Base-by-base conservation (phyloP, 257 asterid genomes). In the Datura wrightii region DNA sequence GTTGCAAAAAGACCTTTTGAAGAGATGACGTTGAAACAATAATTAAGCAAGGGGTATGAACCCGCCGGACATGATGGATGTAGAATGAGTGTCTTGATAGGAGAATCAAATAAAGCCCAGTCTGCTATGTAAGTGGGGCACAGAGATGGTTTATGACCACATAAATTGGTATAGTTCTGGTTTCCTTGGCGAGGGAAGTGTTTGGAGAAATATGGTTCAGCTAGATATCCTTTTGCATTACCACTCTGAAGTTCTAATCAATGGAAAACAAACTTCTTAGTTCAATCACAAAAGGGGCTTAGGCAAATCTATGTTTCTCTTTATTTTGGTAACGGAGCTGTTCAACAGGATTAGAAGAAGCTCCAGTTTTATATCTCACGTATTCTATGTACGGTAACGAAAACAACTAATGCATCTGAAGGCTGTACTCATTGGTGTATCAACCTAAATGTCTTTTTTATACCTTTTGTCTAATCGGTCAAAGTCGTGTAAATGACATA, bases 401-500 rank as follows among this genome's bases (percentile, higher is more conserved):
- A 65, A 36, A 66, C 74, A 66, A 36, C 48, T 66, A 36, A 14
- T 66, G 74, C 48, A 66, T 63, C 74, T 66, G 74, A 66, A 66
- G 48, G 5, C 74, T 1, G 46, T 36, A 36, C 48, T 36, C 10
- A 36, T 66, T 66, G 74, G 46, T 14, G 74, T 66, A 66, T 66
- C 48, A 66, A 41, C 48, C 48, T 36, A 11, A 36, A 66, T 66
- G 36, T 36, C 19, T 13, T 66, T 65, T 36, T 13, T 13, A 16
- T 66, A 14, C 74, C 46, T 36, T 63, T 36, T 36, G 74, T 66
- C 48, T 36, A 36, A 36, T 36, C 14, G 19, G 74, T 36, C 48
- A 6, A 66, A 66, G 11, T 66, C 2, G 24, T 66, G 74, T 14
- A 37, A 66, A 14, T 37, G 74, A 66, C 42, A 66, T 36, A 36